Evolutionary conservation across 768 basidiomycete species (phyloP).

Genomic region (Termitomyces sp.): DNA sequence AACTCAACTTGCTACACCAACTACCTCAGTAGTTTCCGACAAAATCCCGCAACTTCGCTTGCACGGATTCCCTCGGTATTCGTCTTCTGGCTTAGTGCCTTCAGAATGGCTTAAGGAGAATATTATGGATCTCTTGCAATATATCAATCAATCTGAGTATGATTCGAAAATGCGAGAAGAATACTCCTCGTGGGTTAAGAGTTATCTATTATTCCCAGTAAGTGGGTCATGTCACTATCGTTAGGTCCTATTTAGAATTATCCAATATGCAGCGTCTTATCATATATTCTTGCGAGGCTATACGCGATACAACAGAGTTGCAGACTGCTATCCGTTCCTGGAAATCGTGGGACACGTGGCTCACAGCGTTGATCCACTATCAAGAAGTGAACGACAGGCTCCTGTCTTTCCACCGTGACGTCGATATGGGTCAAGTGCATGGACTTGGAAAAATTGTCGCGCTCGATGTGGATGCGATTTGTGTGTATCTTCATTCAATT

Average conservation of each 20-base stretch:
- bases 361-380: neutral
- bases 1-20: neutral
- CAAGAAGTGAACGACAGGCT: neutral
- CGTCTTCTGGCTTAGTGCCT: neutral
- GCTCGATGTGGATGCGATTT: conserved; percentile 9
- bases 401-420: conserved; percentile 1
- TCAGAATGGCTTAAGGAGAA: conserved; percentile 3
- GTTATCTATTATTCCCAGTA: conserved; percentile 3
- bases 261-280: conserved; percentile 1
- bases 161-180: neutral
- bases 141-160: neutral
- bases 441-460: conserved; percentile 2
- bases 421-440: conserved; percentile 1
- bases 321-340: neutral
- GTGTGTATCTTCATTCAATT: conserved; percentile 1
- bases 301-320: neutral
- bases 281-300: conserved; percentile 1
- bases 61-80: conserved; percentile 3
- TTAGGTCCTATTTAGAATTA: neutral
- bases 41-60: conserved; percentile 10
- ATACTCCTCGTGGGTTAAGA: neutral
- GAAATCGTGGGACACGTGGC: neutral
- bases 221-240: neutral
- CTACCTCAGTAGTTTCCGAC: neutral
- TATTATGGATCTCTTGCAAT: conserved; percentile 1